Conservation (phyloP, 768 basidiomycete genomes). For the Mycena amicta region DNA sequence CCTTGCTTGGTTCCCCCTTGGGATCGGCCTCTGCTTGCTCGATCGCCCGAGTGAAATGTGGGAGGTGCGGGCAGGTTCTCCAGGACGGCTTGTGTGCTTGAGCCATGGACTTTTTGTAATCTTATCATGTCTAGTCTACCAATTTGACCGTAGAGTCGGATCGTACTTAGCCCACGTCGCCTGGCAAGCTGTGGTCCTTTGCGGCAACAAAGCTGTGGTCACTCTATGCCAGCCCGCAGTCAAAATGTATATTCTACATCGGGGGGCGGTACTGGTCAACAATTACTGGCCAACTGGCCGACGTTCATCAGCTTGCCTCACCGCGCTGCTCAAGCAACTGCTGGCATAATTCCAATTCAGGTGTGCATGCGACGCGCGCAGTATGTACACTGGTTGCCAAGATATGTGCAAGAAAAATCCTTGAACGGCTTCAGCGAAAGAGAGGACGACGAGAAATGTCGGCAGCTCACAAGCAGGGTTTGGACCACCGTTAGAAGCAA, state of each 20-base stretch:
- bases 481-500: background rate
- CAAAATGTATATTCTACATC: too few species aligned
- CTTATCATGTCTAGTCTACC: constrained; percentile 13
- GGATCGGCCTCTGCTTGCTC: constrained; percentile 75
- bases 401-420: background rate
- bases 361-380: too few species aligned
- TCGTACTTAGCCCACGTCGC: background rate
- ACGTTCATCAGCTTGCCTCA: too few species aligned
- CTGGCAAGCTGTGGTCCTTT: too few species aligned
- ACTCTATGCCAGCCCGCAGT: too few species aligned
- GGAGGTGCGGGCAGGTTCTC: constrained; percentile 47
- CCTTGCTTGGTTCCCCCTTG: constrained; percentile 88
- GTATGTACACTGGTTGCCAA: background rate
- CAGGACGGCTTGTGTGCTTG: constrained; percentile 47
- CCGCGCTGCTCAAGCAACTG: too few species aligned
- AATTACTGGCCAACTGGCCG: too few species aligned
- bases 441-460: background rate
- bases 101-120: constrained; percentile 19
- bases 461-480: background rate
- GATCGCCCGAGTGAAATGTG: constrained; percentile 72
- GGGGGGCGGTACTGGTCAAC: too few species aligned
- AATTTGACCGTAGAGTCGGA: background rate
- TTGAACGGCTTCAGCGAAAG: background rate
- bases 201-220: too few species aligned
- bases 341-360: too few species aligned